Conservation (phyloP, 345 rosid genomes). For the Pistacia atlantica region DNA sequence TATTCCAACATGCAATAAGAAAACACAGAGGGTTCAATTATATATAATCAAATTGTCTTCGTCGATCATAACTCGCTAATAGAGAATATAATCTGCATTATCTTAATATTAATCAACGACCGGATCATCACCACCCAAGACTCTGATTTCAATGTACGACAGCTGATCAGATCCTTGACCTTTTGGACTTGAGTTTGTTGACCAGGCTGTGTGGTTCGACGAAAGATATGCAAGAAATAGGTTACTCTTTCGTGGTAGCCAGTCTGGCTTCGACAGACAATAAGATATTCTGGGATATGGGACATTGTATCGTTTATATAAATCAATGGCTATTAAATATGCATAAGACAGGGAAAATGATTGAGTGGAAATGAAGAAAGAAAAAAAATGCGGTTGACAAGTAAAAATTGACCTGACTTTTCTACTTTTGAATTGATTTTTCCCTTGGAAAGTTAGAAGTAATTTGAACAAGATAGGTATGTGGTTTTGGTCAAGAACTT, state of each 20-base stretch:
- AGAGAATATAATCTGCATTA: background rate
- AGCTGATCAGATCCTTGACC: background rate
- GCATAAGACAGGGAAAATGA: background rate
- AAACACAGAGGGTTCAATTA: background rate
- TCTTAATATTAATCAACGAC: background rate
- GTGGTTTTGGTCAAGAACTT: background rate
- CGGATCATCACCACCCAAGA: no score
- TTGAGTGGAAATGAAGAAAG: background rate
- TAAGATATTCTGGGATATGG: background rate
- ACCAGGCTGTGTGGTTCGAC: background rate
- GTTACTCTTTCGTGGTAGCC: background rate
- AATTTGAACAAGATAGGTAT: background rate
- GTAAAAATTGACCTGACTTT: no score
- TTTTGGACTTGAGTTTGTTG: background rate
- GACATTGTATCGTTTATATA: background rate
- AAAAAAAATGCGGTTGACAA: no score
- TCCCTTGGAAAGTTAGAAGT: background rate
- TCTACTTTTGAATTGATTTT: background rate
- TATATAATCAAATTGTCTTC: background rate
- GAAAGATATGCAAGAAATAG: background rate
- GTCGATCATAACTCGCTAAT: background rate
- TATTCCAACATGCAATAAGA: background rate
- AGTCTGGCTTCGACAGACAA: constrained; percentile 4
- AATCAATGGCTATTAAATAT: background rate
- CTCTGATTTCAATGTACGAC: background rate